phyloP scores from a whole-genome alignment of 1,139 yeast genomes.

The Kluyveromyces sp. region DNA sequence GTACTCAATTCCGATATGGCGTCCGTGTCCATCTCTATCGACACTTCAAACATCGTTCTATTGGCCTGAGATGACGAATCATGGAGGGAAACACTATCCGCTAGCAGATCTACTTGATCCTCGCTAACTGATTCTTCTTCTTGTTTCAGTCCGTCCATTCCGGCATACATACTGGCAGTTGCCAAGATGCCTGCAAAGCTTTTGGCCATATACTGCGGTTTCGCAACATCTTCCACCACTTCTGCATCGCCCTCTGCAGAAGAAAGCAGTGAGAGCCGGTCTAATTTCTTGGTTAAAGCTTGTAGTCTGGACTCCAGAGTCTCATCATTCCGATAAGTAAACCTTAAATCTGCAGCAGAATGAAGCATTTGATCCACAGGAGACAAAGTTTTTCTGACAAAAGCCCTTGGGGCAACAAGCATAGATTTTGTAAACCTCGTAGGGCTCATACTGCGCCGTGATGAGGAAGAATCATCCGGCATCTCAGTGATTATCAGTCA shows the following conservation, averaged over 20 bases:
- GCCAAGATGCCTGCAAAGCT: conserved; percentile 46
- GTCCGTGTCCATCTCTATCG: conserved; percentile 15
- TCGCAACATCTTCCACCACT: conserved; percentile 30
- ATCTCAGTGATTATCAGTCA: neutral
- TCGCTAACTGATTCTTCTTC: conserved; percentile 11
- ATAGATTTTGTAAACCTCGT: conserved; percentile 2
- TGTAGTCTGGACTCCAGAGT: conserved; percentile 2
- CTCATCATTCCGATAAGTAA: conserved; percentile 1
- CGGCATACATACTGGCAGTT: conserved; percentile 48
- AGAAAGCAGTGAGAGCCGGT: neutral
- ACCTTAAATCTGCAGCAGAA: conserved; percentile 7
- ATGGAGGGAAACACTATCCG: conserved; percentile 7
- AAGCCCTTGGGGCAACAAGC: conserved; percentile 5
- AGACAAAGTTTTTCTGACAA: conserved; percentile 7
- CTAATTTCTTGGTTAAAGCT: conserved; percentile 1
- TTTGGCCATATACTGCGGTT: conserved; percentile 37
- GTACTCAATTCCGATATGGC: conserved; percentile 13
- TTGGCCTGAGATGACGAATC: neutral
- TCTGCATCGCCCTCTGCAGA: conserved; percentile 7
- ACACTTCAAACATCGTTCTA: conserved; percentile 11
- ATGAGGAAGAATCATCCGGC: conserved; percentile 1
- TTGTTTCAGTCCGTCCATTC: conserved; percentile 32
- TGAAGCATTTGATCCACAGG: conserved; percentile 11
- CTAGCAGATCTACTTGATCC: conserved; percentile 7
- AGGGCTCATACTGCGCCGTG: neutral